Conservation (phyloP, 495 filamentous ascomycete species). For the Penicillium fimorum region DNA sequence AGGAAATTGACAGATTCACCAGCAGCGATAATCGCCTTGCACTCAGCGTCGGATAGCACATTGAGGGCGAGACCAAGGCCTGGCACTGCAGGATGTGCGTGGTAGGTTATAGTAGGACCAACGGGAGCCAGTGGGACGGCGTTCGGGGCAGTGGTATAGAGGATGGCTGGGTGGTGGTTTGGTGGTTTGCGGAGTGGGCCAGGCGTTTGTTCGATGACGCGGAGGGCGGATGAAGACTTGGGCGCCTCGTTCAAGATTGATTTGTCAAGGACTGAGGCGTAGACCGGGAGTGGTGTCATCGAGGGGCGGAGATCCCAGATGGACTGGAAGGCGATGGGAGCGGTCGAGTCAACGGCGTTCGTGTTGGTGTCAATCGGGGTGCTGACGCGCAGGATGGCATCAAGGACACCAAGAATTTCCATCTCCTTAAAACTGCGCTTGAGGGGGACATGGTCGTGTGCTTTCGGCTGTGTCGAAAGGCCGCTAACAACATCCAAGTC, state of each 20-base stretch:
- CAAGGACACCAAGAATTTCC: slow-evolving; percentile 34
- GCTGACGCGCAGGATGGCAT: slow-evolving; percentile 39
- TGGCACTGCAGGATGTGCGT: slow-evolving; percentile 39
- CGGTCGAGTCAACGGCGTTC: slow-evolving; percentile 25
- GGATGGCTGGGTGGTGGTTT: slow-evolving; percentile 40
- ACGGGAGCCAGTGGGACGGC: slow-evolving; percentile 32
- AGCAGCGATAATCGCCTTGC: slow-evolving; percentile 38
- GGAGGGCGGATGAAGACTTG: slow-evolving; percentile 28
- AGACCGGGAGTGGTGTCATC: slow-evolving; percentile 27
- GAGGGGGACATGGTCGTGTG: slow-evolving; percentile 13
- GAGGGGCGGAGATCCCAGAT: slow-evolving; percentile 42
- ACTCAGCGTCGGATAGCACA: slow-evolving; percentile 33
- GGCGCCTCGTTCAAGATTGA: slow-evolving; percentile 35
- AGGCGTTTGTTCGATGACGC: slow-evolving; percentile 36
- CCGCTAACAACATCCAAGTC: slow-evolving; percentile 43
- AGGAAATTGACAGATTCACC: slow-evolving; percentile 40
- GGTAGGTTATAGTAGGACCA: slow-evolving; percentile 31
- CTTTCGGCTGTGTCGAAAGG: slow-evolving; percentile 34
- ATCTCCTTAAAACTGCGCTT: slow-evolving; percentile 30
- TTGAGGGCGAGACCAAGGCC: slow-evolving; percentile 38
- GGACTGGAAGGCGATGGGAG: slow-evolving; percentile 39
- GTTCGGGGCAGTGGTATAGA: slow-evolving; percentile 36
- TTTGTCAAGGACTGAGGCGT: slow-evolving; percentile 39
- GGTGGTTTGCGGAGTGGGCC: slow-evolving; percentile 39
- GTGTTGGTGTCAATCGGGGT: slow-evolving; percentile 34